phyloP scores from a whole-genome alignment of 2,329 filamentous ascomycete genomes.

The Chrysoporthe deuterocubensis region DNA sequence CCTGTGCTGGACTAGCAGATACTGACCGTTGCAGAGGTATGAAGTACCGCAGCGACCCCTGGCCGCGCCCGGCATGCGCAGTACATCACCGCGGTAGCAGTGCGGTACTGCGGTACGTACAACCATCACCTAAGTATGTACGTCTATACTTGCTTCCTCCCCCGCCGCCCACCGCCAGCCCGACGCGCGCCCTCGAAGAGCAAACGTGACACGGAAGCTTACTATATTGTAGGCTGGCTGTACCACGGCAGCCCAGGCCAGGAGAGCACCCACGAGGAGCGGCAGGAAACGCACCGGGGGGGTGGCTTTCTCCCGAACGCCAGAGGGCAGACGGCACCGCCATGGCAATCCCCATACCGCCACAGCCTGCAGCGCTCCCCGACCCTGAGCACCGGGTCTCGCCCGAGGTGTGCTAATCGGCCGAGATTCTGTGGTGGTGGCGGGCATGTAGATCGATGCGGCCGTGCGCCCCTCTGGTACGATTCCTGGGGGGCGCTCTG shows the following conservation, averaged over 20 bases:
- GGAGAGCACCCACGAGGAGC: not conserved
- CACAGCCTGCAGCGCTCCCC: not conserved
- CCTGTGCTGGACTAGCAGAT: not conserved
- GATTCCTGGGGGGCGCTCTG: not conserved
- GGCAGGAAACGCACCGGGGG: not conserved
- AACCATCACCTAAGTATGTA: too few species aligned
- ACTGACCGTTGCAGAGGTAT: constrained; percentile 3
- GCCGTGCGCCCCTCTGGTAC: constrained; percentile 1
- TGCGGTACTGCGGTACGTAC: not conserved
- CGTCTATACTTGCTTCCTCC: too few species aligned
- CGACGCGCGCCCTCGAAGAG: not conserved
- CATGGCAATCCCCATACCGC: not conserved
- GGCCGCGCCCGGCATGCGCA: not conserved
- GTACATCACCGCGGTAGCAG: not conserved
- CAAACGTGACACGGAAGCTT: not conserved
- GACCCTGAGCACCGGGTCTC: not conserved
- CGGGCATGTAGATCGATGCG: not conserved
- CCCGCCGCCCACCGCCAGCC: too few species aligned
- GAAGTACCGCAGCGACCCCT: not conserved
- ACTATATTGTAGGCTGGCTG: too few species aligned
- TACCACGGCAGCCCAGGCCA: too few species aligned
- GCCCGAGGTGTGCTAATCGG: not conserved
- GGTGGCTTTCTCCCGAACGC: too few species aligned
- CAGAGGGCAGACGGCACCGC: too few species aligned
- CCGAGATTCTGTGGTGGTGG: not conserved